Base-by-base conservation (phyloP, 805 yeast genomes). In the Dipodascus geniculatus region DNA sequence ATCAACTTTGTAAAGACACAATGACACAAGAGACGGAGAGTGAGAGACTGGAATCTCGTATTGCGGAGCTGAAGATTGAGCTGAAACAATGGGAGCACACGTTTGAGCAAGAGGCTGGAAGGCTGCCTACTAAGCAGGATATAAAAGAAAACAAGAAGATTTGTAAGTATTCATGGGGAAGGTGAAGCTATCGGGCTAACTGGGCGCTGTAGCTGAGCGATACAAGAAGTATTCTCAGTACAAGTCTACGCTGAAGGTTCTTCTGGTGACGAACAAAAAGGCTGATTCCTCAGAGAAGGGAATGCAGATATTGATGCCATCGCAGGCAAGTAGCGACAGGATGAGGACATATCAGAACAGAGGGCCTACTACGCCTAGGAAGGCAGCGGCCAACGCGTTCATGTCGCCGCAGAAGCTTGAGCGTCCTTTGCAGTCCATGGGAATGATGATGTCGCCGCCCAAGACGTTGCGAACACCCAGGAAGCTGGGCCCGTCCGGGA, bases 21-120 rank as follows among this genome's bases (percentile, higher is more conserved):
- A 28, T 28, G 35, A 28, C 35, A 14, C 11, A 14, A 6, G 20
- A n/a, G 11, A 4, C 17, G 4, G 44, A 38, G 20, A 38, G 44
- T n/a, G 11, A 9, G 8, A 14, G 20, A 38, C 14, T 47, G 28
- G 28, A 20, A 22, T 3, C 6, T 22, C n/a, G 23, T 14, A 47
- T 47, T 22, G 17, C 23, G 14, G 22, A 56, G 50, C 60, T 79
- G 33, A 76, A 75, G 57, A 57, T 65, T 4, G 74, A 73, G 54
- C 68, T 81, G 53, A 81, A 81, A 58, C 62, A 63, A 8, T 81
- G 85, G 85, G 85, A 81, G 56, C 71, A 74, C 48, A 58, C 60
- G 1, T 81, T 78, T 58, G 60, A 64, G 17, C 58, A 60, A 16
- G 56, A 62, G 20, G 57, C 71, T 47, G 74, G 76, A 1, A 64